A percentile compares a stretch with the other conserved stretches of the same genome.
Conservation (phyloP, 106 monocot genomes). For the Dendrobium huoshanense region DNA sequence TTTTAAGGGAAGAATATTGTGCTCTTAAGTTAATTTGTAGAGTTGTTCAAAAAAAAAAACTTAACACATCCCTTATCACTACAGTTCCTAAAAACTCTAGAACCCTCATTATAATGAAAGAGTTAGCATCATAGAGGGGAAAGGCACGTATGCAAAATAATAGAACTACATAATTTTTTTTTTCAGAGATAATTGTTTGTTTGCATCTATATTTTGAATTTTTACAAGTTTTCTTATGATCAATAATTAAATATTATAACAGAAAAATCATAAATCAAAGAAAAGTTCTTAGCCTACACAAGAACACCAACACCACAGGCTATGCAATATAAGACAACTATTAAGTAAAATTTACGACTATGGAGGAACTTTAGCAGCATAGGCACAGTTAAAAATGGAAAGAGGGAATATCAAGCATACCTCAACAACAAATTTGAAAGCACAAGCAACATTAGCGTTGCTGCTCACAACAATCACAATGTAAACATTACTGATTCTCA, state of each 20-base stretch:
- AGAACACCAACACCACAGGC: neutral
- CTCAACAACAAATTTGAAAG: slow-evolving; percentile 99
- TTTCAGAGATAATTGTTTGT: neutral
- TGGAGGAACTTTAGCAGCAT: neutral
- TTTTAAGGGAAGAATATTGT: neutral
- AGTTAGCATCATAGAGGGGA: neutral
- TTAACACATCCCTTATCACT: neutral
- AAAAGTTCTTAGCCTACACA: neutral
- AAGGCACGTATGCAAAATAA: neutral
- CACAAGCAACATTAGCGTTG: slow-evolving; percentile 99
- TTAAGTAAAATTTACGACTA: neutral
- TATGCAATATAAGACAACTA: neutral
- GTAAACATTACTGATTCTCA: slow-evolving; percentile 99
- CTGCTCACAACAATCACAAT: slow-evolving; percentile 98
- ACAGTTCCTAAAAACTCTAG: neutral
- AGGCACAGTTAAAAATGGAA: neutral
- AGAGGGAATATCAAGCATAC: slow-evolving; percentile 22
- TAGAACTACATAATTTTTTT: neutral
- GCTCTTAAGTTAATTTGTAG: neutral
- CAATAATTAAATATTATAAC: neutral
- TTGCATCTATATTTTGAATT: neutral
- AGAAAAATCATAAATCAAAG: neutral
- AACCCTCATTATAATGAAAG: neutral
- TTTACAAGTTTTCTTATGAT: neutral
- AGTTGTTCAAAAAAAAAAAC: neutral